Evolutionary conservation across 1,139 yeast species (phyloP).

Genomic region (Scheffersomyces lignicola): DNA sequence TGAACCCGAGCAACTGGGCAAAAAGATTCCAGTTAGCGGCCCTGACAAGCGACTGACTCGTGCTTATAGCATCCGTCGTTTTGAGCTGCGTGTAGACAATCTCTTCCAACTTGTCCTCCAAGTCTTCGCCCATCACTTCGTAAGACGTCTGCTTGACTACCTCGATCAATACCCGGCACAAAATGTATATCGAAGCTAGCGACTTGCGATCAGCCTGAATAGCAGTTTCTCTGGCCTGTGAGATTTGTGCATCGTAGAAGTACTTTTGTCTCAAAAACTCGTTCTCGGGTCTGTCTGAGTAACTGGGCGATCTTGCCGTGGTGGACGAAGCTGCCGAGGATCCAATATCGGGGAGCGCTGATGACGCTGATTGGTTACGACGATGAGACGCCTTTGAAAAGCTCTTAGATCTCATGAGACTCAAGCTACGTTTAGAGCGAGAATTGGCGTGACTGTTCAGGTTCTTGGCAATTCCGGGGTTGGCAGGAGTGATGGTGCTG

Average conservation of each 20-base stretch:
- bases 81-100: conserved; percentile 89
- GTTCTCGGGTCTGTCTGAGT: conserved; percentile 9
- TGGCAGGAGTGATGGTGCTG: conserved; percentile 7
- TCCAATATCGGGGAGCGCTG: conserved; percentile 14
- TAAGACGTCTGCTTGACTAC: conserved; percentile 85
- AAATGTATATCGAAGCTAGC: conserved; percentile 78
- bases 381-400: conserved; percentile 39
- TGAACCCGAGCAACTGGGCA: conserved; percentile 84
- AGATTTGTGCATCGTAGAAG: conserved; percentile 43
- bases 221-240: conserved; percentile 65
- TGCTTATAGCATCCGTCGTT: conserved; percentile 78
- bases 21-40: conserved; percentile 93
- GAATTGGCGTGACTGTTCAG: conserved; percentile 8
- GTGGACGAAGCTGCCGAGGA: conserved; percentile 1
- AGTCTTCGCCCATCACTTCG: conserved; percentile 71
- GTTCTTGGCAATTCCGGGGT: conserved; percentile 19
- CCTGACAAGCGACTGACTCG: conserved; percentile 64
- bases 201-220: conserved; percentile 86
- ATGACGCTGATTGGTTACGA: conserved; percentile 38
- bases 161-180: conserved; percentile 92
- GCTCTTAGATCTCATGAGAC: conserved; percentile 44
- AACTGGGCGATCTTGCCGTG: not conserved
- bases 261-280: conserved; percentile 26
- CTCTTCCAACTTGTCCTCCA: conserved; percentile 85
- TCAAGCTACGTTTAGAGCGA: conserved; percentile 39